phyloP scores from a whole-genome alignment of 1,284 basidiomycete genomes.

The Cutaneotrichosporon daszewskae region DNA sequence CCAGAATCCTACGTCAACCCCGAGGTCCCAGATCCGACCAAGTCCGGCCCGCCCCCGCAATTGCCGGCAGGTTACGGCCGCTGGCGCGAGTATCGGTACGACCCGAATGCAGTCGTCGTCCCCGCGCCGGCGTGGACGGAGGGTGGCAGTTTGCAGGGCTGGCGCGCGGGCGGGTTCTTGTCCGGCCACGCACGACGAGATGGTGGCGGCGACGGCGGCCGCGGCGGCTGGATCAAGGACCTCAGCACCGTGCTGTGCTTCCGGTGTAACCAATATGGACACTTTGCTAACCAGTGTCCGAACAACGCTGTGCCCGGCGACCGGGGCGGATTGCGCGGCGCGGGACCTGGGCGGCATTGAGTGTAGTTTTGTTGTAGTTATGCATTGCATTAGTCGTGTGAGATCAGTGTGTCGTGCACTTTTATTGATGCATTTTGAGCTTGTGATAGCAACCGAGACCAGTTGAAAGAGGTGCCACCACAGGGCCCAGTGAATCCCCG shows the following conservation, averaged over 20 bases:
- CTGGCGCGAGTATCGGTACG: slow-evolving; percentile 71
- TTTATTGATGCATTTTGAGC: too few species aligned
- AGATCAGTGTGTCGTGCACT: too few species aligned
- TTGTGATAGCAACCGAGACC: too few species aligned
- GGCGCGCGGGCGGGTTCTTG: slow-evolving; percentile 38
- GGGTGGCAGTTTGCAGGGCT: slow-evolving; percentile 36
- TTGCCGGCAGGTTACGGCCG: slow-evolving; percentile 61
- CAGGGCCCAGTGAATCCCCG: too few species aligned
- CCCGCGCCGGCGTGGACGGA: slow-evolving; percentile 40
- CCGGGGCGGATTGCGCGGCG: slow-evolving; percentile 42
- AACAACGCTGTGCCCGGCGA: slow-evolving; percentile 52
- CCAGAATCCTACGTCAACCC: slow-evolving; percentile 74
- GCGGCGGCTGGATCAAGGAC: slow-evolving; percentile 42
- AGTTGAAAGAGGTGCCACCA: too few species aligned
- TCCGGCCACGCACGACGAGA: slow-evolving; percentile 30
- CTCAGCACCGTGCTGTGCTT: slow-evolving; percentile 83
- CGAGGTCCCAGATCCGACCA: slow-evolving; percentile 64
- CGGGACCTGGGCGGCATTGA: too few species aligned
- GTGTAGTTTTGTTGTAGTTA: too few species aligned
- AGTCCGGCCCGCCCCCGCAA: slow-evolving; percentile 79
- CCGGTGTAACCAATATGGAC: slow-evolving; percentile 62
- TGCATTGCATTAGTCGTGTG: too few species aligned
- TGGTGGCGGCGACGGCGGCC: slow-evolving; percentile 24
- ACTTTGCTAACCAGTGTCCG: slow-evolving; percentile 90
- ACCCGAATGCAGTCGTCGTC: slow-evolving; percentile 52